A percentile compares a stretch with the other conserved stretches of the same genome.
These are phyloP conservation scores for Diaporthe capsici DNA, from an alignment of 2,329 filamentous ascomycete genomes.

Conservation along the genomic window DNA sequence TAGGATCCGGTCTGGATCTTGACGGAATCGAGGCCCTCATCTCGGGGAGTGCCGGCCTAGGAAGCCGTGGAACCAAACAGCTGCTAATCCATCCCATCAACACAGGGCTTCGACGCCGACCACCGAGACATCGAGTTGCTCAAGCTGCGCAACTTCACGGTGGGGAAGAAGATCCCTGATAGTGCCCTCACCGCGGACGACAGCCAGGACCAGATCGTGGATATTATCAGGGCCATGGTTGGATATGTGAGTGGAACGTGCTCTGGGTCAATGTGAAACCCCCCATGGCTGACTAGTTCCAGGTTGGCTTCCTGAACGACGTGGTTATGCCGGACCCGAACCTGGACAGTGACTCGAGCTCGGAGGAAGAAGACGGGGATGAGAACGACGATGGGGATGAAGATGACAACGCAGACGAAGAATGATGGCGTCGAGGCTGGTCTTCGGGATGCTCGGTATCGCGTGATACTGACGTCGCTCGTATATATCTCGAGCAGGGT, in stretches of 20 bases:
- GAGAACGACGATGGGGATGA: constrained; percentile 23
- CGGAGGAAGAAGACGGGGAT: constrained; percentile 53
- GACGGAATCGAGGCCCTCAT: neutral
- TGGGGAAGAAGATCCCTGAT: constrained; percentile 77
- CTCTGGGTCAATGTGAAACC: constrained; percentile 40
- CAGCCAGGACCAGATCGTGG: constrained; percentile 75
- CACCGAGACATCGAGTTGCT: constrained; percentile 86
- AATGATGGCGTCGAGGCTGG: neutral
- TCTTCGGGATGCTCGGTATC: neutral
- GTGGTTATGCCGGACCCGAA: constrained; percentile 79
- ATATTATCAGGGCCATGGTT: constrained; percentile 77
- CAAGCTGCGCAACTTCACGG: constrained; percentile 83
- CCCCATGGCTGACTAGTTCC: constrained; percentile 35
- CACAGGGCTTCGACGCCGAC: constrained; percentile 79
- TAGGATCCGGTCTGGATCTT: neutral
- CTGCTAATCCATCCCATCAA: neutral
- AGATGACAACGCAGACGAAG: constrained; percentile 21
- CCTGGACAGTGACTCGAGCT: constrained; percentile 62
- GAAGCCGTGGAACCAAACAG: neutral
- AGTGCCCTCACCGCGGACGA: constrained; percentile 72
- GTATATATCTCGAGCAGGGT: constrained; percentile 5
- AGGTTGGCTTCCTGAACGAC: constrained; percentile 80
- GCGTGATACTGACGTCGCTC: constrained; percentile 18
- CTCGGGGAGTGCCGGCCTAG: constrained; percentile 4
- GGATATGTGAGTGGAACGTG: constrained; percentile 79